Evolutionary conservation across 1,284 basidiomycete genomes (phyloP), one percentile per base, ranked within the genome.

Genomic region (Flammula alnicola): DNA sequence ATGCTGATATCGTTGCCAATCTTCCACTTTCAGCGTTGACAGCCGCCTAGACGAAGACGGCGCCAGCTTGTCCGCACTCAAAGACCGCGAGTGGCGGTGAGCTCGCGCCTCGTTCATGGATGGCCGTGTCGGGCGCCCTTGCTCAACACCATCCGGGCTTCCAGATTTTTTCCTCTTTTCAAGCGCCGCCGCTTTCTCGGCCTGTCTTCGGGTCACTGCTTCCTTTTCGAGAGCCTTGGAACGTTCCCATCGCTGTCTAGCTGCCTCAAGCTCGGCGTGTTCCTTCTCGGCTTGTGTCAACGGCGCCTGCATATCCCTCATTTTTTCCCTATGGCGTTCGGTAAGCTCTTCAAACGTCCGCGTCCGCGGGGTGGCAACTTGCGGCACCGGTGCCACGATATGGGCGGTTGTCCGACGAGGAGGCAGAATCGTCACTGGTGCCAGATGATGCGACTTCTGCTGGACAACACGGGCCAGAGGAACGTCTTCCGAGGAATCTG

Each of bases 321-420:
- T 79, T 70, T 88, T 90, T 70, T 89, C 84, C 48, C 86, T 80
- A 60, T 92, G 89, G n/a, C 90, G 76, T 60, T 89, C 88, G 44
- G 81, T 83, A 36, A 92, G 74, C 64, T 92, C 88, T 66, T 91
- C 89, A 63, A 88, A 90, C 2, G 90, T 90, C 44, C 79, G 77
- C 33, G 81, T 77, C 20, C 85, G 55, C 8, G 55, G 61, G 17
- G 73, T 65, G 3, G 76, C 73, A 17, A 73, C 70, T 58, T 79
- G 78, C 10, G 78, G 78, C 16, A 70, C 66, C 2, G 81, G 79
- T 7, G 80, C 67, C 19, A 71, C 64, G 23, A 79, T 70, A 5
- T 61, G 61, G 6, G 62, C 58, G 35, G 67, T 60, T 5, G 70
- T 59, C 51, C 77, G 79, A 40, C 75, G 75, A 29, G 87, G 87